Evolutionary conservation across 306 rosid genomes (phyloP), one percentile per base, ranked within the genome.

Genomic region (Coriaria nepalensis): DNA sequence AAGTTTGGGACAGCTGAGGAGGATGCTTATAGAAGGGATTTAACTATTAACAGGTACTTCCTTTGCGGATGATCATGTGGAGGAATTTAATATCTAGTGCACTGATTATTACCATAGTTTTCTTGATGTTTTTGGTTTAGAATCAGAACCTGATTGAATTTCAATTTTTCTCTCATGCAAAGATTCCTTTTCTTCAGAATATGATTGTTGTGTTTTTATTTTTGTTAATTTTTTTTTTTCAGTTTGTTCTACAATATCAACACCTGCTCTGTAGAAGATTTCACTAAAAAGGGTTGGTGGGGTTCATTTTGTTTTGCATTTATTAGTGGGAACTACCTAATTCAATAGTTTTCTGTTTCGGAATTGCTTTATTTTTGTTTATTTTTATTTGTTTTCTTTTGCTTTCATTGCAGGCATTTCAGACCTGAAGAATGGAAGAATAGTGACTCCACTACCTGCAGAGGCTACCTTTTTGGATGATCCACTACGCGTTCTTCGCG

Each of bases 21-120:
- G 68, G 97, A 88, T 84, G 95, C 97, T 3, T 78, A 78, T 67
- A 78, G 97, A 76, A 81, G 97, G 75, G 97, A 84, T 75, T 69
- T 88, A 66, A 88, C 95, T 45, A 88, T 88, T 50, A 88, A 88
- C 75, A 88, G 97, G 93, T 81, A 60, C 37, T 4, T 47, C 35
- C 56, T 53, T 69, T n/a, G n/a, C n/a, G n/a, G n/a, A n/a, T n/a
- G n/a, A n/a, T n/a, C n/a, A n/a, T n/a, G n/a, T n/a, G n/a, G n/a
- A n/a, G n/a, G n/a, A n/a, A n/a, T n/a, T n/a, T n/a, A n/a, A n/a
- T n/a, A n/a, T n/a, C n/a, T n/a, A n/a, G n/a, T n/a, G n/a, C n/a
- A n/a, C n/a, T n/a, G n/a, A n/a, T n/a, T n/a, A n/a, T n/a, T n/a
- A n/a, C n/a, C n/a, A n/a, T n/a, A n/a, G n/a, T n/a, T n/a, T n/a